Conservation (phyloP, 2,329 filamentous ascomycete species). For the Tolypocladium capitatum region DNA sequence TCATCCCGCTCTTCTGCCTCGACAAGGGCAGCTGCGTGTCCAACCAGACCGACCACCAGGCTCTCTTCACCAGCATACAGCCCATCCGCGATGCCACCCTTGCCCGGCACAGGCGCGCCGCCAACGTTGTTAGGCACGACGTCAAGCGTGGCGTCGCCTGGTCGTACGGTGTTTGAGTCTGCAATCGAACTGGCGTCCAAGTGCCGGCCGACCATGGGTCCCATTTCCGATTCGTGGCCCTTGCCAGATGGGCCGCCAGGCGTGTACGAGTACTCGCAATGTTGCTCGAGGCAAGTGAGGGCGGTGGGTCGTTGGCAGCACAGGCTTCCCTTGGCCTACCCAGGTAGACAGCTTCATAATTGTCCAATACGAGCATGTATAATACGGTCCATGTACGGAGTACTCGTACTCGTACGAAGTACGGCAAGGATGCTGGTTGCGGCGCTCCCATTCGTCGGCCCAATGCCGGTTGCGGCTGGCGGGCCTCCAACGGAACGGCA, state of each 20-base stretch:
- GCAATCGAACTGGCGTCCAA: neutral
- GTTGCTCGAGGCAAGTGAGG: neutral
- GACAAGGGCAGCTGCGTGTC: neutral
- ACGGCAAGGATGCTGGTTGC: neutral
- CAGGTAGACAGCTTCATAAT: neutral
- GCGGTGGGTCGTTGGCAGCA: neutral
- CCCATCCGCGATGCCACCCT: neutral
- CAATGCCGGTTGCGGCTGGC: neutral
- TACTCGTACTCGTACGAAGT: too few species aligned
- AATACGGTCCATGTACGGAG: too few species aligned
- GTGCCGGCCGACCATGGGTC: neutral
- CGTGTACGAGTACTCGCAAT: too few species aligned
- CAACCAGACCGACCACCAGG: neutral
- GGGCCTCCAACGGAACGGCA: neutral
- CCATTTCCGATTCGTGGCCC: neutral
- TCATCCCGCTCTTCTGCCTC: constrained; percentile 7
- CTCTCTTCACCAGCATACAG: constrained; percentile 2
- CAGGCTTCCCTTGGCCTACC: neutral
- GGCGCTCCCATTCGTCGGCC: neutral
- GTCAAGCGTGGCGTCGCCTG: constrained; percentile 1
- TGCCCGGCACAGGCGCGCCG: neutral
- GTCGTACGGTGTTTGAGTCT: neutral
- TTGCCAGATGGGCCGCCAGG: neutral
- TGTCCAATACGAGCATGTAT: too few species aligned
- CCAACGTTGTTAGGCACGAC: neutral